Conservation (phyloP, 306 rosid genomes). For the Dicorynia guianensis region DNA sequence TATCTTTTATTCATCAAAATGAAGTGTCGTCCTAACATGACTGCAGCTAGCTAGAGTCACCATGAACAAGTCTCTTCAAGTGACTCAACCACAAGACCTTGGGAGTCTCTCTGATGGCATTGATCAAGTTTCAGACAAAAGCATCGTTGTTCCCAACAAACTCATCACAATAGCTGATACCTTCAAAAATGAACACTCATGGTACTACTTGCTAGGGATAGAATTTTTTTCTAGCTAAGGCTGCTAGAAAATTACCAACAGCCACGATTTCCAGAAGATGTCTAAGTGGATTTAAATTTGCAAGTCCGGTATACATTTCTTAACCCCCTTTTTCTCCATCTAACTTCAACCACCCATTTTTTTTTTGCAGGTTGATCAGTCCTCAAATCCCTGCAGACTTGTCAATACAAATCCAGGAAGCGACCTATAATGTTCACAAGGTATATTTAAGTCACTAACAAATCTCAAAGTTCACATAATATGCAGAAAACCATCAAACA, state of each 20-base stretch:
- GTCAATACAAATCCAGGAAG: conserved; percentile 71
- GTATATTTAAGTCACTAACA: conserved; percentile 49
- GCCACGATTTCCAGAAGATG: background rate
- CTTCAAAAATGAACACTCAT: conserved; percentile 61
- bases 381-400: conserved; percentile 87
- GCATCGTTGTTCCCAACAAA: conserved; percentile 72
- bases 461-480: conserved; percentile 8
- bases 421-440: conserved; percentile 84
- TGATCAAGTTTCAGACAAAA: conserved; percentile 60
- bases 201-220: conserved; percentile 52
- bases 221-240: conserved; percentile 13
- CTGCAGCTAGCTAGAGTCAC: conserved; percentile 39
- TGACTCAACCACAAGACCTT: conserved; percentile 45
- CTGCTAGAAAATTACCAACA: background rate
- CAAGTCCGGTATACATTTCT: too few relatives aligned
- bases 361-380: conserved; percentile 74
- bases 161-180: conserved; percentile 54
- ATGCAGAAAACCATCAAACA: conserved; percentile 22
- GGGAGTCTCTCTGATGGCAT: conserved; percentile 43
- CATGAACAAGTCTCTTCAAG: conserved; percentile 59
- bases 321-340: conserved; percentile 3
- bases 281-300: background rate
- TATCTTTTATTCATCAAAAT: background rate
- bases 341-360: conserved; percentile 22
- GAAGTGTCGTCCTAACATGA: conserved; percentile 32